Evolutionary conservation across 2,329 filamentous ascomycete genomes (phyloP).

Genomic region (Parascedosporium putredinis): DNA sequence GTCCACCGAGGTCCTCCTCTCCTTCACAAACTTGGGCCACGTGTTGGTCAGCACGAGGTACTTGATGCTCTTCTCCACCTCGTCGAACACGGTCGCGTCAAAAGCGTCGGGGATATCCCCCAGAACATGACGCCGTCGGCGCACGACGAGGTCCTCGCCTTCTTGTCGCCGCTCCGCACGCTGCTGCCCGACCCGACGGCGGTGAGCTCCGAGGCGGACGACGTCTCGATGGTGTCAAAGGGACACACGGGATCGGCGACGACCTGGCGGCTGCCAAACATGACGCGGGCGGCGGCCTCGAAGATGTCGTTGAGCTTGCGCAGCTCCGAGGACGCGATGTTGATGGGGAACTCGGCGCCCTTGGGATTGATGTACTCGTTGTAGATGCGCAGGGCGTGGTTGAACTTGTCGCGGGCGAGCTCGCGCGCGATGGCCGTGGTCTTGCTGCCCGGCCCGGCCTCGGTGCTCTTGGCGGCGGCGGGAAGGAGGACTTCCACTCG

Average conservation of each 20-base stretch:
- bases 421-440: slow-evolving; percentile 17
- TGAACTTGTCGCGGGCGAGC: slow-evolving; percentile 40
- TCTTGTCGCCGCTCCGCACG: background rate
- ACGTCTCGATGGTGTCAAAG: slow-evolving; percentile 21
- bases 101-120: slow-evolving; percentile 39
- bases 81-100: slow-evolving; percentile 43
- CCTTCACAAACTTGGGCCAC: slow-evolving; percentile 48
- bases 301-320: slow-evolving; percentile 46
- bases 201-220: slow-evolving; percentile 2
- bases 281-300: slow-evolving; percentile 36
- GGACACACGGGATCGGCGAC: slow-evolving; percentile 32
- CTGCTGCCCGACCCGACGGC: background rate
- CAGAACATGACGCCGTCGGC: slow-evolving; percentile 21
- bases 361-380: slow-evolving; percentile 47
- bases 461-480: slow-evolving; percentile 12
- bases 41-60: slow-evolving; percentile 60
- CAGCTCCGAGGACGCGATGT: slow-evolving; percentile 48
- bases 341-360: slow-evolving; percentile 57
- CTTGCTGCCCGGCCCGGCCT: slow-evolving; percentile 13
- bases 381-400: slow-evolving; percentile 51
- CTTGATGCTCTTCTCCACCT: slow-evolving; percentile 49
- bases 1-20: slow-evolving; percentile 20
- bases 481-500: slow-evolving; percentile 40
- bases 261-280: slow-evolving; percentile 28
- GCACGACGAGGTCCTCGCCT: background rate